phyloP scores from a whole-genome alignment of 2,329 filamentous ascomycete genomes.

The Colletotrichum sojae region DNA sequence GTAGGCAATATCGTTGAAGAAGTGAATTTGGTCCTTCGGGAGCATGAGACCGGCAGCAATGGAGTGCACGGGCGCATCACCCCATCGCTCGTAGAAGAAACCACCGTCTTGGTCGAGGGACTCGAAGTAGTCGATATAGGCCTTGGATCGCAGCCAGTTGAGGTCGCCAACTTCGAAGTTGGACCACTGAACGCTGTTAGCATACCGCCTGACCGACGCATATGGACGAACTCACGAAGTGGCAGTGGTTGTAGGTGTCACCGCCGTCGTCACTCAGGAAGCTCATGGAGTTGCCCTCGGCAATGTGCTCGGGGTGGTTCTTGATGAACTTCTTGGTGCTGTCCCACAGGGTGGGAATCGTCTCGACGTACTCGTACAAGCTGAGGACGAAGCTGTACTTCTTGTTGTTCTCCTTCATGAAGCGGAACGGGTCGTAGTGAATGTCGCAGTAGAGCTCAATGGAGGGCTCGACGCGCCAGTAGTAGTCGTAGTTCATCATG shows the following conservation, averaged over 20 bases:
- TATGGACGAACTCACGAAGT: conserved; percentile 78
- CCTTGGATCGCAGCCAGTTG: conserved; percentile 90
- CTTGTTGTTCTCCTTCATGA: conserved; percentile 96
- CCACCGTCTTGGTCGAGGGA: conserved; percentile 90
- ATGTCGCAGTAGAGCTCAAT: conserved; percentile 97
- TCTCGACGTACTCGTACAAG: conserved; percentile 96
- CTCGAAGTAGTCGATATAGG: conserved; percentile 93
- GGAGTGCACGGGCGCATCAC: conserved; percentile 97
- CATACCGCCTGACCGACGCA: conserved; percentile 22
- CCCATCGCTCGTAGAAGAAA: conserved; percentile 99
- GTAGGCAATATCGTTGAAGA: conserved; percentile 99
- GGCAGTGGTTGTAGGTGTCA: conserved; percentile 95
- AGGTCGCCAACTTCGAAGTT: conserved; percentile 98
- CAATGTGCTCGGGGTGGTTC: conserved; percentile 90
- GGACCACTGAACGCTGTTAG: conserved; percentile 79
- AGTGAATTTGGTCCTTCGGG: conserved; percentile 94
- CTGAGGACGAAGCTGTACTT: conserved; percentile 98
- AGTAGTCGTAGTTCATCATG: conserved; percentile 98
- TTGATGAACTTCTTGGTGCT: conserved; percentile 95
- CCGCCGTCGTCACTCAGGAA: conserved; percentile 95
- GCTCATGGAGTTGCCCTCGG: conserved; percentile 85
- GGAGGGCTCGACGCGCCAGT: conserved; percentile 99
- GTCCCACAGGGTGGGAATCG: conserved; percentile 96
- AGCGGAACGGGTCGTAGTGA: conserved; percentile 95
- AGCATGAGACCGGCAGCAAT: conserved; percentile 91